These are phyloP conservation scores for Verbena officinalis DNA, from an alignment of 257 asterid species.

Conservation along the genomic window DNA sequence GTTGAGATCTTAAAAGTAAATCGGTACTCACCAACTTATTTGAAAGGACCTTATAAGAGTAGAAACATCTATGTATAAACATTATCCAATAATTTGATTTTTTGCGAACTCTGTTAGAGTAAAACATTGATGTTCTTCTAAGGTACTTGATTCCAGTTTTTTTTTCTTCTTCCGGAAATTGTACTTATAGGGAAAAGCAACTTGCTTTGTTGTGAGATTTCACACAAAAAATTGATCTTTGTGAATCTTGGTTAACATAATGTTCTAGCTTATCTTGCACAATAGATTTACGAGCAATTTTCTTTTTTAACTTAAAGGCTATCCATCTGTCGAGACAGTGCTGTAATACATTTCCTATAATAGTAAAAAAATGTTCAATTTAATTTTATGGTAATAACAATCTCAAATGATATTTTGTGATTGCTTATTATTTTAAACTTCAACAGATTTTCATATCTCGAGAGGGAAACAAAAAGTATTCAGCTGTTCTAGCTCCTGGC, in stretches of 20 bases:
- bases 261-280: not conserved
- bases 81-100: too few species aligned
- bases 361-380: not conserved
- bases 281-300: not conserved
- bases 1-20: too few species aligned
- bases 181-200: too few species aligned
- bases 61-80: too few species aligned
- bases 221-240: too few species aligned
- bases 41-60: too few species aligned
- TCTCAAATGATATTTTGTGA: not conserved
- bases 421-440: constrained; percentile 17
- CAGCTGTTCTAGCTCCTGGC: constrained; percentile 92
- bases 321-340: not conserved
- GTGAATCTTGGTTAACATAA: not conserved
- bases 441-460: constrained; percentile 91
- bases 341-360: not conserved
- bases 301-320: not conserved
- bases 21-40: too few species aligned
- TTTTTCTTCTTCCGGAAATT: too few species aligned
- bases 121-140: too few species aligned
- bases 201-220: too few species aligned
- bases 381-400: not conserved
- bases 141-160: too few species aligned
- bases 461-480: constrained; percentile 86
- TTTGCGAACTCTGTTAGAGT: too few species aligned